Evolutionary conservation across 139 green algal genomes (phyloP), one percentile per base, ranked within the genome.

Genomic region (Chlorella sp.): DNA sequence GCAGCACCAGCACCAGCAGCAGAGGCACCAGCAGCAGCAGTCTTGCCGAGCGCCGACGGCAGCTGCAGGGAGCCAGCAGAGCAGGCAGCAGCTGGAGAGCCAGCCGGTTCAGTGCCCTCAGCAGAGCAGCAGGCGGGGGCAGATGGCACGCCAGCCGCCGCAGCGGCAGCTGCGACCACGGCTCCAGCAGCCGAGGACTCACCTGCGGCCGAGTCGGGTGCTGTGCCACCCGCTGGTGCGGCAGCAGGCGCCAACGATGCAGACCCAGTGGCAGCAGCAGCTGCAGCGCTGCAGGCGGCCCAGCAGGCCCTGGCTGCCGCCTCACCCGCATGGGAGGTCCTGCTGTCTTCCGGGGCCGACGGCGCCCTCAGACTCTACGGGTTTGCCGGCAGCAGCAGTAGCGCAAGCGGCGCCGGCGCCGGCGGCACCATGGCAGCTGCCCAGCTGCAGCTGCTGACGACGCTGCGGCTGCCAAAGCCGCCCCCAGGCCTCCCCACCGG

Each of bases 301-400:
- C 34, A 46, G 67, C 67, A 41, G 34, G 67, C 44, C n/a, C 48
- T 48, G 9, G 46, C 76, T 32, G 76, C 77, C 13, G 60, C 28
- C 1, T 41, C 77, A 8, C 77, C 77, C 13, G 60, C 77, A 17
- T 83, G 77, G 74, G 82, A 86, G 70, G 43, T 86, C n/a, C 46
- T 86, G 11, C n/a, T 86, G 0, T 86, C 82, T 6, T 34, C 46
- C 2, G 82, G 44, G 4, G 74, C 69, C 6, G 82, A 82, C 13
- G 65, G 74, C 2, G 34, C 22, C 40, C 46, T 86, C 17, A 11
- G 28, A 2, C 34, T 86, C 30, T 86, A 80, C 40, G 43, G 36
- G 17, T 32, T 83, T 8, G 1, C 60, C 7, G 13, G 44, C 32
- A 44, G 77, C 80, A 26, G 34, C n/a, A 22, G n/a, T 51, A 48